Percentiles rank a stretch among this genome's conserved stretches.
These are phyloP conservation scores for Nakaseomyces uthaithaninus DNA, from an alignment of 1,139 yeast genomes.

Conservation along the genomic window DNA sequence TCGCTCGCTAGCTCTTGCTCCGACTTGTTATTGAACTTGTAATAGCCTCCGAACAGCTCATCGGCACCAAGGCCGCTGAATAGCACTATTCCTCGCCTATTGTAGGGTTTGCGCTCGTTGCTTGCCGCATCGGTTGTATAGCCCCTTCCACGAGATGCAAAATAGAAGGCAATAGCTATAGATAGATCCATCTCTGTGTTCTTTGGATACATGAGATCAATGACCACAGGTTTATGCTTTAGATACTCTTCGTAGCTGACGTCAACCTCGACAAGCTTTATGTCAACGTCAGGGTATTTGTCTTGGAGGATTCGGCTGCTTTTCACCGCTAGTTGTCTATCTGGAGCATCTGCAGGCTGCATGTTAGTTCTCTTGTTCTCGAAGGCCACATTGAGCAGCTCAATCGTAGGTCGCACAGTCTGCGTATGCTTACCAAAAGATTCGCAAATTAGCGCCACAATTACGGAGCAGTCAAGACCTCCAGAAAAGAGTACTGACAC, in stretches of 20 bases:
- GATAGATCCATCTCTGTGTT: slow-evolving; percentile 92
- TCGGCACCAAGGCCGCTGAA: slow-evolving; percentile 97
- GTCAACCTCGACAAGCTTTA: slow-evolving; percentile 57
- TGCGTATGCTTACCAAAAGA: slow-evolving; percentile 12
- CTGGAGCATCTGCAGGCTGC: slow-evolving; percentile 65
- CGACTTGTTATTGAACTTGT: slow-evolving; percentile 33
- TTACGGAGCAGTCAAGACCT: slow-evolving; percentile 82
- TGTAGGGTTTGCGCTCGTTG: slow-evolving; percentile 29
- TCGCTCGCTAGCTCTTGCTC: slow-evolving; percentile 41
- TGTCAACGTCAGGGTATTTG: slow-evolving; percentile 34
- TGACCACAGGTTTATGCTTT: slow-evolving; percentile 44
- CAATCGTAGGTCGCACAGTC: slow-evolving; percentile 37
- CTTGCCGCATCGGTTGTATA: slow-evolving; percentile 17
- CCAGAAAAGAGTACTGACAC: slow-evolving; percentile 81
- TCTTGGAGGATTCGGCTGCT: slow-evolving; percentile 48
- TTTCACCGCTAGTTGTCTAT: slow-evolving; percentile 58
- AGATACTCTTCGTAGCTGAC: slow-evolving; percentile 63
- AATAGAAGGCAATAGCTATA: slow-evolving; percentile 89
- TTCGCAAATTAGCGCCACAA: slow-evolving; percentile 42
- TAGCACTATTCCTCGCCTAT: slow-evolving; percentile 56
- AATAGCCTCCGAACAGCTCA: slow-evolving; percentile 89
- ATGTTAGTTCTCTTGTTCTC: slow-evolving; percentile 76
- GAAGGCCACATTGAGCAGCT: slow-evolving; percentile 89
- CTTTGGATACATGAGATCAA: slow-evolving; percentile 67
- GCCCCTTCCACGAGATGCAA: slow-evolving; percentile 63